Conservation (phyloP, 106 monocot species). For the Dactylorhiza incarnata region DNA sequence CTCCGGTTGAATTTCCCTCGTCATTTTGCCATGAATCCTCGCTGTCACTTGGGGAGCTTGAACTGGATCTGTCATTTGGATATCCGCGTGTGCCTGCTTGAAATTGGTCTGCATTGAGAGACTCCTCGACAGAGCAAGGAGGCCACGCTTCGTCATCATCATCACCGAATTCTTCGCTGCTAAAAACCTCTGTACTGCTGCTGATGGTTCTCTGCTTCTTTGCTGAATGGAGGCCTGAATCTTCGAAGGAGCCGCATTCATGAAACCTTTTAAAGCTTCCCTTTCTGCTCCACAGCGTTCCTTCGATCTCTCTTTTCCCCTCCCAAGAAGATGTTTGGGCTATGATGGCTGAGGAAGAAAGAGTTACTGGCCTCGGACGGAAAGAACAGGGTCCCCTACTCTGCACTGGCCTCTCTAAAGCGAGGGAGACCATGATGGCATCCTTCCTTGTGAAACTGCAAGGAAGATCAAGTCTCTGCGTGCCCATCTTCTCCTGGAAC, state of each 20-base stretch:
- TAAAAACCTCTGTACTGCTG: background rate
- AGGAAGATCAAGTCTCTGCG: background rate
- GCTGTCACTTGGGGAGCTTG: background rate
- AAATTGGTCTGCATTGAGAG: background rate
- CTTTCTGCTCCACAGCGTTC: background rate
- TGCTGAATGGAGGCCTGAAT: background rate
- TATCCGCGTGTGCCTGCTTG: background rate
- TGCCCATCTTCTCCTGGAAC: conserved; percentile 1
- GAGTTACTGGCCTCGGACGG: background rate
- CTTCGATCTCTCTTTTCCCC: background rate
- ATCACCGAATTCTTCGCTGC: background rate
- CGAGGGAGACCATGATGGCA: background rate
- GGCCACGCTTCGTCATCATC: background rate
- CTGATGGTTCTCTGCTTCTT: background rate
- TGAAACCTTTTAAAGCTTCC: background rate
- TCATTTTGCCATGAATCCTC: background rate
- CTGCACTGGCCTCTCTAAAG: background rate
- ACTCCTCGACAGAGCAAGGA: background rate
- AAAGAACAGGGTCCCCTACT: conserved; percentile 4
- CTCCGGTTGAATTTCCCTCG: background rate
- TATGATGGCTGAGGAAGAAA: background rate
- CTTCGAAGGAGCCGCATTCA: background rate
- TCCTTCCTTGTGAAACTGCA: conserved; percentile 7
- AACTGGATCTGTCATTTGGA: background rate
- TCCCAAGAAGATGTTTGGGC: conserved; percentile 8